Evolutionary conservation across 345 rosid species (phyloP), one percentile per base, ranked within the genome.

Genomic region (Fremontodendron californicum): DNA sequence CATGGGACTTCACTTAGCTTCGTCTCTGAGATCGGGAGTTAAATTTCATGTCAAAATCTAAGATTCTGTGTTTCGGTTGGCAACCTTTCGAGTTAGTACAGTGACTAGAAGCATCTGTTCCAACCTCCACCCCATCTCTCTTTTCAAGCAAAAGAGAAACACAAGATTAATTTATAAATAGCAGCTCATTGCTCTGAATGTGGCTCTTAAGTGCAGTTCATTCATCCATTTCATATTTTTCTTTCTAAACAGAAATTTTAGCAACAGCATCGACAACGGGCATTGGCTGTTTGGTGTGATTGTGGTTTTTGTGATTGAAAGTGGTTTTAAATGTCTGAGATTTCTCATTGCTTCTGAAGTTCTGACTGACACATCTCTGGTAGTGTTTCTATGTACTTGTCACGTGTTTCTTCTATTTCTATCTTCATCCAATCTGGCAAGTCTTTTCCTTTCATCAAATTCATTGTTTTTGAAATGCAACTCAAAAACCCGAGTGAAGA

Each of bases 141-240:
- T 10, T 11, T 51, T 57, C 21, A n/a, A 46, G 27, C 23, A 31
- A 71, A 68, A 61, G 76, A 64, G 80, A 71, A 81, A 71, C 67
- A 66, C 77, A 78, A 74, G 55, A 62, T 71, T 67, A 78, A 81
- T 73, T 84, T 84, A 84, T 80, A 78, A 84, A 83, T 81, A 80
- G 83, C 68, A n/a, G n/a, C 3, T 82, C 57, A 46, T 68, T 71
- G 82, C 77, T 81, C 80, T 76, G 70, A 74, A 66, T 84, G 77
- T 60, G 69, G 75, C 75, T 75, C 77, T 71, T 55, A 55, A 75
- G 69, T 79, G 74, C 77, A 77, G 67, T 82, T 76, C 60, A 81
- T 79, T 82, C 43, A 27, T 76, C 64, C 18, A n/a, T 74, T 66
- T 57, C 35, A 27, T 71, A 51, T 73, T 75, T 9, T 25, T 19